Conservation (phyloP, 2,329 filamentous ascomycete species). For the Trichoderma atrobrunneum region DNA sequence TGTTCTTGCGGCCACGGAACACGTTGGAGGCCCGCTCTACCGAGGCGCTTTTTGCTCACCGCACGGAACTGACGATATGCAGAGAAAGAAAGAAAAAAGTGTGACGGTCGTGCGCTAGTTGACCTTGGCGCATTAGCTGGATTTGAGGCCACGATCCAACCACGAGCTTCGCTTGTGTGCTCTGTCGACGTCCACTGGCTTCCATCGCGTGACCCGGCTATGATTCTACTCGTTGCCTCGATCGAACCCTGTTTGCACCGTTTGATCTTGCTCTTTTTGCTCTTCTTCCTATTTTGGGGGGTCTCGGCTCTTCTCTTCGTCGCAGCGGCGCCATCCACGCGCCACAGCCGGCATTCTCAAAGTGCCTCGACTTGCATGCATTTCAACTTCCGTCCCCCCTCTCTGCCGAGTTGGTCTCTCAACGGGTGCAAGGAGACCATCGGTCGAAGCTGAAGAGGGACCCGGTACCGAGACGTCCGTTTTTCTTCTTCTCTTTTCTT, state of each 20-base stretch:
- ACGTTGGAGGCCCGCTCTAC: neutral
- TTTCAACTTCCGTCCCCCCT: neutral
- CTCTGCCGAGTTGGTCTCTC: neutral
- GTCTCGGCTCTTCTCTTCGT: neutral
- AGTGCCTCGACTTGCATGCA: neutral
- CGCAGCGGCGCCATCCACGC: neutral
- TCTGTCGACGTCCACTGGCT: neutral
- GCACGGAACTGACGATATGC: neutral
- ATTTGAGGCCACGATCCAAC: constrained; percentile 12
- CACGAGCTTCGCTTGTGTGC: neutral
- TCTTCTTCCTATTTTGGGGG: neutral
- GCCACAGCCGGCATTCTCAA: neutral
- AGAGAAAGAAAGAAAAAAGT: neutral
- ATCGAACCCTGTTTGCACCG: neutral
- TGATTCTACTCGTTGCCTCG: neutral
- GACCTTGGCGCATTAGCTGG: constrained; percentile 16
- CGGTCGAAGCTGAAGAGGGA: constrained; percentile 6
- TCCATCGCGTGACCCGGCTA: constrained; percentile 4
- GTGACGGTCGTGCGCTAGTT: constrained; percentile 10
- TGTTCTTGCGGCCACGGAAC: neutral
- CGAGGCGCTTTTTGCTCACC: constrained; percentile 3
- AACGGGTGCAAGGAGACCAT: neutral
- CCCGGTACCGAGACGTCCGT: constrained; percentile 11
- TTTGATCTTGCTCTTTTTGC: neutral
- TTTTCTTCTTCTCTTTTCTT: neutral